Conservation (phyloP, 202 grass and related monocot genomes). For the Carex arenaria region DNA sequence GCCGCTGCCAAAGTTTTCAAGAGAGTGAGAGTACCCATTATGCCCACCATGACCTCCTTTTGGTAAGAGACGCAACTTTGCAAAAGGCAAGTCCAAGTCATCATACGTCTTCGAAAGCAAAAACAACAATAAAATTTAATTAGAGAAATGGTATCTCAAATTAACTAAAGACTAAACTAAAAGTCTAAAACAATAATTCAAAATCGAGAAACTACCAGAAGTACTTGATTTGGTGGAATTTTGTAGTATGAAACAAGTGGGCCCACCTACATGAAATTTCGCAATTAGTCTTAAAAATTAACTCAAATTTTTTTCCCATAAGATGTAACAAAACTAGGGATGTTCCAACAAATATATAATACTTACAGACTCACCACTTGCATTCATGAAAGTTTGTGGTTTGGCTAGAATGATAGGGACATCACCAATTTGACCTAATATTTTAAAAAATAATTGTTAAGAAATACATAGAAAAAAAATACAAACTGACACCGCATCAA, state of each 20-base stretch:
- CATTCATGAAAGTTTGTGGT: slow-evolving; percentile 98
- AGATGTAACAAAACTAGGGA: slow-evolving; percentile 10
- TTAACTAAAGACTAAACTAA: neutral
- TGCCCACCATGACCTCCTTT: slow-evolving; percentile 96
- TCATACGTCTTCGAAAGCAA: slow-evolving; percentile 72
- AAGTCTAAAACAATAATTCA: neutral
- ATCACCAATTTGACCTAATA: slow-evolving; percentile 71
- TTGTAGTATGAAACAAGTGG: slow-evolving; percentile 88
- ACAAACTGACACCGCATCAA: neutral
- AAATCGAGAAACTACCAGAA: slow-evolving; percentile 46
- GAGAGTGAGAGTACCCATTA: slow-evolving; percentile 65
- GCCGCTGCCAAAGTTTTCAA: no score
- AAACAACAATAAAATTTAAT: slow-evolving; percentile 16
- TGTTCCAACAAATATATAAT: slow-evolving; percentile 22
- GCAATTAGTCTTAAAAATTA: neutral
- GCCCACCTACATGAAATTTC: slow-evolving; percentile 52
- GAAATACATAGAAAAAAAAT: neutral
- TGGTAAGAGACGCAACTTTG: slow-evolving; percentile 77
- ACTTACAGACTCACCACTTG: slow-evolving; percentile 99
- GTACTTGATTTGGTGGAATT: slow-evolving; percentile 86
- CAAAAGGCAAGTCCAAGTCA: slow-evolving; percentile 94
- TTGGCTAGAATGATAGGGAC: slow-evolving; percentile 80
- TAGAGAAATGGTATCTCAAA: neutral
- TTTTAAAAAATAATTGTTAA: neutral
- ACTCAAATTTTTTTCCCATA: neutral